Conservation (phyloP, 805 yeast species). For the Lachancea lanzarotensis region DNA sequence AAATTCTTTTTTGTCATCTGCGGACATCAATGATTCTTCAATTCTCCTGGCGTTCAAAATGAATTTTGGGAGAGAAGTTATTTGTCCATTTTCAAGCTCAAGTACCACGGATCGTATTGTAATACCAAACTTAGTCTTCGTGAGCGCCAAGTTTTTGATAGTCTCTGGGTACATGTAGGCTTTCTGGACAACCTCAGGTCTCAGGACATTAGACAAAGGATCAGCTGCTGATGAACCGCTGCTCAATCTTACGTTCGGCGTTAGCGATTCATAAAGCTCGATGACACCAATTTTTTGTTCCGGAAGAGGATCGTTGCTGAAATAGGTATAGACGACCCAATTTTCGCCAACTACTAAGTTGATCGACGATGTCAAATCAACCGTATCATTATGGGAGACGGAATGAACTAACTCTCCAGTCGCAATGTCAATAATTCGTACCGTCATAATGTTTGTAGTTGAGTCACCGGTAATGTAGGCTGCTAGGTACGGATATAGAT, state of each 20-base stretch:
- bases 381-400: constrained; percentile 37
- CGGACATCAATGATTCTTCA: constrained; percentile 44
- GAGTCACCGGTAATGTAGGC: constrained; percentile 42
- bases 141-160: constrained; percentile 45
- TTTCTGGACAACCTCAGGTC: constrained; percentile 46
- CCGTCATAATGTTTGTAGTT: constrained; percentile 30
- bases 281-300: constrained; percentile 58
- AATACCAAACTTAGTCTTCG: constrained; percentile 59
- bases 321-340: constrained; percentile 69
- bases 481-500: constrained; percentile 62
- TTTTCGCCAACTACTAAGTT: constrained; percentile 68
- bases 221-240: constrained; percentile 23
- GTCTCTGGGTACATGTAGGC: constrained; percentile 59
- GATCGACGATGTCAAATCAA: constrained; percentile 39
- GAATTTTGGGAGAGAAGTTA: constrained; percentile 64
- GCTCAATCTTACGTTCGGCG: constrained; percentile 42
- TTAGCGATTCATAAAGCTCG: constrained; percentile 69
- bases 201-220: constrained; percentile 31
- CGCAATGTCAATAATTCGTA: constrained; percentile 58
- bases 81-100: constrained; percentile 52
- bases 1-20: constrained; percentile 51
- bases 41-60: constrained; percentile 65
- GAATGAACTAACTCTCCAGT: constrained; percentile 58
- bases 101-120: constrained; percentile 60
- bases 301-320: constrained; percentile 42